Evolutionary conservation across 306 rosid genomes (phyloP).

Genomic region (Inga leiocalycina): DNA sequence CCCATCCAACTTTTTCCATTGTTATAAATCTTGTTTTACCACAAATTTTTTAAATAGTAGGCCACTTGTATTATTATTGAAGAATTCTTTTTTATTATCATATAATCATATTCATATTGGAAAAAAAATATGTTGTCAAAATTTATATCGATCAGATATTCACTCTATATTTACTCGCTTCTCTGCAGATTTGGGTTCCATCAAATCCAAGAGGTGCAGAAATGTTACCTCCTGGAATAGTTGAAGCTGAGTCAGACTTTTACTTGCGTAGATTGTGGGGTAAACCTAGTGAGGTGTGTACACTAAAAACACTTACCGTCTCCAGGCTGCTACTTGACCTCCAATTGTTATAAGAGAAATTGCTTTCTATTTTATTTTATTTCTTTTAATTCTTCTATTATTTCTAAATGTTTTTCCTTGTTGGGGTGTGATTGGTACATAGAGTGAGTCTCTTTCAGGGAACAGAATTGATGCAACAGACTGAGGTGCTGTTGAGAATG

Average conservation of each 20-base stretch:
- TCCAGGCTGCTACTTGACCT: neutral
- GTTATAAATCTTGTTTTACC: neutral
- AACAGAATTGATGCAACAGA: slow-evolving; percentile 14
- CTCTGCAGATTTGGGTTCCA: slow-evolving; percentile 86
- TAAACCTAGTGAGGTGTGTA: slow-evolving; percentile 85
- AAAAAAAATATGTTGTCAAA: slow-evolving; percentile 17
- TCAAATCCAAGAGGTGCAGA: slow-evolving; percentile 98
- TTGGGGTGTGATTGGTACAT: neutral
- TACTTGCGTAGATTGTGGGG: slow-evolving; percentile 95
- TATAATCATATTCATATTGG: neutral
- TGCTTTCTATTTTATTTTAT: neutral
- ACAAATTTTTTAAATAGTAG: neutral
- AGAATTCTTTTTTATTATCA: neutral
- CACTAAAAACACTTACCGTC: slow-evolving; percentile 20
- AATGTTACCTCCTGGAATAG: slow-evolving; percentile 82
- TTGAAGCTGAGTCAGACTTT: slow-evolving; percentile 78
- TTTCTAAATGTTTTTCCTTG: neutral
- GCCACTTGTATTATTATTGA: neutral
- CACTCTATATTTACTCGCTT: slow-evolving; percentile 20
- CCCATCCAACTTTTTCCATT: neutral
- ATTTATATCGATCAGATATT: slow-evolving; percentile 21
- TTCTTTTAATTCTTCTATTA: neutral
- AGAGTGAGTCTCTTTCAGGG: neutral
- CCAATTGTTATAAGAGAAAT: neutral
- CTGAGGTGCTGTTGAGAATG: neutral